phyloP scores from a whole-genome alignment of 306 rosid species.

The Cicer arietinum region DNA sequence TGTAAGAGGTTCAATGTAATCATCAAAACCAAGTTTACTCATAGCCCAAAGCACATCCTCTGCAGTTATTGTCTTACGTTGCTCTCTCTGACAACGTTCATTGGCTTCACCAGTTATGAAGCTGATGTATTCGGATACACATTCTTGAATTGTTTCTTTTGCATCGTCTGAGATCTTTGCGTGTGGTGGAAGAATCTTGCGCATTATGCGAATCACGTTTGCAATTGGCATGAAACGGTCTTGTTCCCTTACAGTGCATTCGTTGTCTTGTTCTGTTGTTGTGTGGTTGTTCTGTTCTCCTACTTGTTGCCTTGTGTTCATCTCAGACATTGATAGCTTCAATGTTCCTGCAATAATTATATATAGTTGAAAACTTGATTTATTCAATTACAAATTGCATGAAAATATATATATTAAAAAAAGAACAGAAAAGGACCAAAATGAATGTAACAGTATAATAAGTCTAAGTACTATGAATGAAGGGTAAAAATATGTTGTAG shows the following conservation, averaged over 20 bases:
- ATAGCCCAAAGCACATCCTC: constrained; percentile 95
- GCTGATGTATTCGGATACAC: constrained; percentile 86
- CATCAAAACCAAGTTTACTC: constrained; percentile 87
- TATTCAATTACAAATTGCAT: no score
- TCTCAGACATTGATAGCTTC: constrained; percentile 51
- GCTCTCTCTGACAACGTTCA: constrained; percentile 87
- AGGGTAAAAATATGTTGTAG: not conserved
- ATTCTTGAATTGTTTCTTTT: constrained; percentile 85
- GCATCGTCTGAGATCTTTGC: constrained; percentile 87
- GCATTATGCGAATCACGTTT: constrained; percentile 86
- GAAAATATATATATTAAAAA: no score
- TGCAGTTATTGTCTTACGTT: constrained; percentile 82
- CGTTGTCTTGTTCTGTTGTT: constrained; percentile 50
- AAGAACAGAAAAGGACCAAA: no score
- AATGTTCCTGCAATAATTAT: constrained; percentile 41
- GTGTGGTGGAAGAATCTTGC: constrained; percentile 77
- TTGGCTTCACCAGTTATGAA: constrained; percentile 90
- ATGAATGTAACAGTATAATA: no score
- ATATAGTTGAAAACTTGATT: no score
- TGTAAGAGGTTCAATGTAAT: constrained; percentile 75
- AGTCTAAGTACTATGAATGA: no score
- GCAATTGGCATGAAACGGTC: constrained; percentile 96
- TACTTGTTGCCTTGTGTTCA: constrained; percentile 22
- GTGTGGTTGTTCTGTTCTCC: constrained; percentile 18
- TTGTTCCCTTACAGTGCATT: constrained; percentile 82